Conservation (phyloP, 1,284 basidiomycete species). For the Puccinia hordei region DNA sequence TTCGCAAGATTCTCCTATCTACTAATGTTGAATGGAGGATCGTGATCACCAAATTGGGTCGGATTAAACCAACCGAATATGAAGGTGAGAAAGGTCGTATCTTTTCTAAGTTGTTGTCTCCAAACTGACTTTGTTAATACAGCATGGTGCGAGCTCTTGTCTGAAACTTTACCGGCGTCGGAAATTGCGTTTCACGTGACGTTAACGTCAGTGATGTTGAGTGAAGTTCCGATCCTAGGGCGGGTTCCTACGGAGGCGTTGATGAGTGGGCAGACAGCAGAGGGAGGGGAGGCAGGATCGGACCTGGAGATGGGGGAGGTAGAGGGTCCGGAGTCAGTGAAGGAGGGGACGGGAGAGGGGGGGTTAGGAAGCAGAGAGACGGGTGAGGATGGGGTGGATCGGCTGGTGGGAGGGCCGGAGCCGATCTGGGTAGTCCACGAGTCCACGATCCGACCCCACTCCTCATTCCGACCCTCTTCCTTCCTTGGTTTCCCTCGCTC, state of each 20-base stretch:
- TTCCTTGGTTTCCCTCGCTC: neutral
- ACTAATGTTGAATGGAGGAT: slow-evolving; percentile 44
- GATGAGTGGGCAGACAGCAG: neutral
- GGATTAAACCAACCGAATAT: slow-evolving; percentile 25
- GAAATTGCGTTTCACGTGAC: slow-evolving; percentile 47
- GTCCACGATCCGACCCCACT: slow-evolving; percentile 27
- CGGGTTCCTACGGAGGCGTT: neutral
- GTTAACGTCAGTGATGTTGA: slow-evolving; percentile 5
- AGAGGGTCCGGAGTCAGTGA: slow-evolving; percentile 7
- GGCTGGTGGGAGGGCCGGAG: slow-evolving; percentile 1
- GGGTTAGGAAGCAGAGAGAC: neutral
- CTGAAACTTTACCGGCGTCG: neutral
- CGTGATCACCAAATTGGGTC: slow-evolving; percentile 42
- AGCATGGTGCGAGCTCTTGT: slow-evolving; percentile 47
- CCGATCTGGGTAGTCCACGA: slow-evolving; percentile 31
- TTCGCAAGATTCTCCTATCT: slow-evolving; percentile 8
- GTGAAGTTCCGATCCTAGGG: slow-evolving; percentile 15
- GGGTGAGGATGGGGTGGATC: slow-evolving; percentile 2
- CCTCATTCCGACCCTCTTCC: neutral
- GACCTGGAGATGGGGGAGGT: slow-evolving; percentile 14
- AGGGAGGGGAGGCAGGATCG: neutral
- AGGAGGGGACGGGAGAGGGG: neutral
- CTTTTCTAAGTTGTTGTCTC: neutral
- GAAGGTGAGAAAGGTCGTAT: neutral
- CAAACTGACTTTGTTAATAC: slow-evolving; percentile 1